Evolutionary conservation across 2,329 filamentous ascomycete species (phyloP), one percentile per base, ranked within the genome.

Genomic region (Pseudodiploospora longispora): DNA sequence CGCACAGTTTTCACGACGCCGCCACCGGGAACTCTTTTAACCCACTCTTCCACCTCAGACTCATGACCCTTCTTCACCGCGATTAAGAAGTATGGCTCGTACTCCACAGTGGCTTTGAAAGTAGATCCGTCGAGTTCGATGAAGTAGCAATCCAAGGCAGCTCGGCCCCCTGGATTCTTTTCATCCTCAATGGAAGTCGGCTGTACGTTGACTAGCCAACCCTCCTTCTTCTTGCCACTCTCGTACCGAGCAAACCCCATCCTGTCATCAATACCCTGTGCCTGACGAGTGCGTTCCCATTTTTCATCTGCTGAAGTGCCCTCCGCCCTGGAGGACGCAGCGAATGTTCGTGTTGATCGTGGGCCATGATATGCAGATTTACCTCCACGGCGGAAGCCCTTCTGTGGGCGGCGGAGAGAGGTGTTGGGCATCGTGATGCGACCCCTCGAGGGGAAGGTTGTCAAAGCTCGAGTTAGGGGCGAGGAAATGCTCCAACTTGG

Each of bases 181-280:
- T 90, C 78, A 60, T 97, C 91, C 63, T 95, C 74, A 71, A 98
- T 75, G 9, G 82, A 80, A 0, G 93, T 97, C 34, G 89, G 82
- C 61, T 95, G 87, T 69, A 97, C 87, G 60, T 97, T 98, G 55
- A 91, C 87, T 4, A 98, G 78, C 93, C 93, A 98, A 51, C 94
- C 90, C 40, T 85, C 78, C 60, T 82, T 85, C 55, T 71, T 74
- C 67, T 84, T 88, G 60, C 85, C 93, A 30, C 87, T 83, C 52
- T 98, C 94, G 62, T 90, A 96, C 41, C 91, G 85, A 31, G 83
- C 76, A 63, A 98, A 98, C 42, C 93, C 94, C 82, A 97, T 93
- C 50, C 78, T 76, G 69, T 97, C 93, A 69, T 98, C 94, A 61
- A 98, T 96, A 57, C 75, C 79, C 67, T 95, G 81, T 30, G 88